Base-by-base conservation (phyloP, 306 rosid genomes). In the Amphicarpaea edgeworthii region DNA sequence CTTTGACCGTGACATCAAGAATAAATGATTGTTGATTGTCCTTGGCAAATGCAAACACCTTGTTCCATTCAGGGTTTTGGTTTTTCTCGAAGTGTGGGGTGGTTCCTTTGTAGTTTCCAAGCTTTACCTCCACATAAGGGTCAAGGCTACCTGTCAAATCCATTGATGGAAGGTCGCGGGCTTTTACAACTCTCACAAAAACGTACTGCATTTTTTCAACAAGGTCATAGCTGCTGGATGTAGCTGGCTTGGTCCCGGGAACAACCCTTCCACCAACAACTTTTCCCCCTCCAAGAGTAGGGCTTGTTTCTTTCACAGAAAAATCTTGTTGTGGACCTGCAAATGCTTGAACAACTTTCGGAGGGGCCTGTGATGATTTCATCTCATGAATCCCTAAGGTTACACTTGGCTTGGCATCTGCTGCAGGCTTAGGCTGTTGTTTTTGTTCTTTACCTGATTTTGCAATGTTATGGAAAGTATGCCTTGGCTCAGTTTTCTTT, bases 91-190 rank as follows among this genome's bases (percentile, higher is more conserved):
- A 89, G 75, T 90, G 85, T 49, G 59, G 77, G 23, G 99, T 96
- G 0, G 0, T 65, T 73, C 99, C 99, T 81, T 43, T 89, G 87
- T 58, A 96, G 86, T 96, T 96, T 67, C 99, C 99, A 24, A 96
- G 20, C 88, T 49, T 90, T 2, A 96, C 98, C 70, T 81, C 88
- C 54, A 96, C 99, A 81, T 84, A 96, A 11, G 99, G 99, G 63
- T 96, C 99, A 68, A 96, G 93, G 53, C 97, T 78, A 32, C 99
- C 99, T 0, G 97, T 90, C 3, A 92, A 8, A 82, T 96, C 98
- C 92, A 64, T 96, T 1, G 70, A 10, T 3, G 97, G 97, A 83
- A 96, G 98, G 58, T 96, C 91, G 0, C 93, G 91, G 15, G 99
- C 99, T 79, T 90, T 96, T 32, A 96, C 99, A 73, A 96, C 98